Conservation (phyloP, 2,329 filamentous ascomycete genomes). For the Rutstroemia sp. region DNA sequence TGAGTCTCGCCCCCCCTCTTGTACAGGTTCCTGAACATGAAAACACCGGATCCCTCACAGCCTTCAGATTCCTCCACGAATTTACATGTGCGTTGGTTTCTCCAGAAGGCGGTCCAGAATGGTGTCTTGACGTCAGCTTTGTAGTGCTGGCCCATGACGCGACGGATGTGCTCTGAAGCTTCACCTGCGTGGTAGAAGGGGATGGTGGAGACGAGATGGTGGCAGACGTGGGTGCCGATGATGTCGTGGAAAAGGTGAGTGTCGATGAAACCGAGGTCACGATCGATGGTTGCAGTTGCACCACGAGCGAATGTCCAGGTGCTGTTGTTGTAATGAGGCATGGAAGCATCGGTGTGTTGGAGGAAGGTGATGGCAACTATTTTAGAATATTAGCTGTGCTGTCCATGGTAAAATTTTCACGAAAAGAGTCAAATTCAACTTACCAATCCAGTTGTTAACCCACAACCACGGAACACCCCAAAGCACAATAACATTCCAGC, state of each 20-base stretch:
- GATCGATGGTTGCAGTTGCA: slow-evolving; percentile 55
- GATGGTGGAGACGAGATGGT: slow-evolving; percentile 55
- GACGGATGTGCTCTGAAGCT: slow-evolving; percentile 49
- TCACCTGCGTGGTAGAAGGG: slow-evolving; percentile 55
- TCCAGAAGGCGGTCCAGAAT: slow-evolving; percentile 31
- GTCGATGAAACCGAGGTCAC: slow-evolving; percentile 57
- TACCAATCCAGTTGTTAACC: slow-evolving; percentile 65
- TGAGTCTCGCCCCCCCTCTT: slow-evolving; percentile 22
- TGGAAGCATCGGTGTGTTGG: slow-evolving; percentile 55
- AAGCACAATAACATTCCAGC: slow-evolving; percentile 47
- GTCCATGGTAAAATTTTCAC: too few relatives aligned
- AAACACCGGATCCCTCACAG: slow-evolving; percentile 28
- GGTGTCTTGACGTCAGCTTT: slow-evolving; percentile 34
- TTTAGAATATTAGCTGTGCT: slow-evolving; percentile 14
- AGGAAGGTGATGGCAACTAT: slow-evolving; percentile 67
- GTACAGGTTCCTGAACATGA: slow-evolving; percentile 28
- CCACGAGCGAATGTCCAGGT: slow-evolving; percentile 57
- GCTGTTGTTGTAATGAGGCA: slow-evolving; percentile 51
- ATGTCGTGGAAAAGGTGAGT: slow-evolving; percentile 61
- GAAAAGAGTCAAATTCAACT: slow-evolving; percentile 20
- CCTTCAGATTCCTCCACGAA: slow-evolving; percentile 31
- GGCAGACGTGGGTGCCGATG: slow-evolving; percentile 56
- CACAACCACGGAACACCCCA: slow-evolving; percentile 61
- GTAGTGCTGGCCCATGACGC: slow-evolving; percentile 49
- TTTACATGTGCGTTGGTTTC: slow-evolving; percentile 28